Evolutionary conservation across 83 land plant genomes (phyloP).

Genomic region (Isoetes engelmannii): DNA sequence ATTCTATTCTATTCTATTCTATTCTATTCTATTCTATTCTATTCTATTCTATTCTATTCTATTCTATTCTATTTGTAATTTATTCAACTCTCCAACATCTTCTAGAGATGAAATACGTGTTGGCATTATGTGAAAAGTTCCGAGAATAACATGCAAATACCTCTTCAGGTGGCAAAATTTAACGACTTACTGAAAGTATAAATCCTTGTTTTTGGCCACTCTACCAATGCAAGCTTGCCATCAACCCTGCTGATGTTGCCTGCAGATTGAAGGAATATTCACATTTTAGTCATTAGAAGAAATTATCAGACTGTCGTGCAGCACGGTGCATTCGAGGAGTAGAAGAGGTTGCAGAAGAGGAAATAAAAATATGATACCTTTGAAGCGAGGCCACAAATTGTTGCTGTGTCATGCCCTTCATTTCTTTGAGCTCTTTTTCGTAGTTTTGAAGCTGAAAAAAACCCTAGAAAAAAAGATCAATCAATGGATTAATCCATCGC

Average conservation of each 20-base stretch:
- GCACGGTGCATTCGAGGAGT: not conserved
- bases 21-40: no score
- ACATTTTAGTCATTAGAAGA: not conserved
- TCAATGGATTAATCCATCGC: no score
- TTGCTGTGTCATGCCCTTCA: conserved; percentile 83
- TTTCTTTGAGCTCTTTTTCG: conserved; percentile 68
- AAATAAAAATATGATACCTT: conserved; percentile 39
- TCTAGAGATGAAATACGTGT: no score
- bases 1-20: no score
- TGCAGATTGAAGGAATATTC: not conserved
- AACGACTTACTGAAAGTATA: conserved; percentile 20
- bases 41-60: no score
- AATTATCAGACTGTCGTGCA: not conserved
- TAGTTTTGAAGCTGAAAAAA: conserved; percentile 57
- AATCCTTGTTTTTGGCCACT: conserved; percentile 11
- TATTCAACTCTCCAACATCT: no score
- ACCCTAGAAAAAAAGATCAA: not conserved
- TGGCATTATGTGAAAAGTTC: no score
- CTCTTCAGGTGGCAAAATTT: not conserved
- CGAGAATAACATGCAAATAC: no score
- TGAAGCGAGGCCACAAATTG: conserved; percentile 82
- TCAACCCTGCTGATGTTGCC: conserved; percentile 22
- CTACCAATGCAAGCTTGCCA: conserved; percentile 21
- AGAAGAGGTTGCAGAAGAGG: no score
- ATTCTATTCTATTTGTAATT: no score